phyloP scores from a whole-genome alignment of 495 filamentous ascomycete species.

The Tuber microsphaerosporum region DNA sequence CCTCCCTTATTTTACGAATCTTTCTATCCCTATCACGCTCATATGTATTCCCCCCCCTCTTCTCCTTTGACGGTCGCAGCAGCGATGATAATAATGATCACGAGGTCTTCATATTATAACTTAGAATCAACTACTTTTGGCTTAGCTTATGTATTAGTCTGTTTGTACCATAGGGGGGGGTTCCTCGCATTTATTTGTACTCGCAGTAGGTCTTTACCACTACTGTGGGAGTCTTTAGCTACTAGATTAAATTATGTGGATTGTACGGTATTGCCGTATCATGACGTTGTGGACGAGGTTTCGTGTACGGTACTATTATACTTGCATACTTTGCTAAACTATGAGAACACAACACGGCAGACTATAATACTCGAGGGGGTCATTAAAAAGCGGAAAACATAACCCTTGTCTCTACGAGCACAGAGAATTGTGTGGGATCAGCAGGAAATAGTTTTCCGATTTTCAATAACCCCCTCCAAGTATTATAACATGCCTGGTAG shows the following conservation, averaged over 20 bases:
- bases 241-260: background rate
- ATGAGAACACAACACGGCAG: background rate
- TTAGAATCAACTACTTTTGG: background rate
- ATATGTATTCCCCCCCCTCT: background rate
- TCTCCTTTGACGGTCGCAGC: background rate
- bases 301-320: background rate
- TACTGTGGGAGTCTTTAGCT: background rate
- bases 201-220: background rate
- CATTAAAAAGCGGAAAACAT: too few species aligned
- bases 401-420: too few species aligned
- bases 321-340: background rate
- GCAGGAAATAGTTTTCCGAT: too few species aligned
- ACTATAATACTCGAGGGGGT: background rate
- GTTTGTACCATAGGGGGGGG: slow-evolving; percentile 2
- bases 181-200: background rate
- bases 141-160: background rate
- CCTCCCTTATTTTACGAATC: background rate
- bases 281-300: background rate
- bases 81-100: background rate
- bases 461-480: too few species aligned
- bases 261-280: too few species aligned
- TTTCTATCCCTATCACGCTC: background rate
- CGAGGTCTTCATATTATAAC: background rate
- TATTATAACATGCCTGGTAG: too few species aligned
- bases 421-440: too few species aligned